Base-by-base conservation (phyloP, 768 basidiomycete species). In the Boletales sp. region DNA sequence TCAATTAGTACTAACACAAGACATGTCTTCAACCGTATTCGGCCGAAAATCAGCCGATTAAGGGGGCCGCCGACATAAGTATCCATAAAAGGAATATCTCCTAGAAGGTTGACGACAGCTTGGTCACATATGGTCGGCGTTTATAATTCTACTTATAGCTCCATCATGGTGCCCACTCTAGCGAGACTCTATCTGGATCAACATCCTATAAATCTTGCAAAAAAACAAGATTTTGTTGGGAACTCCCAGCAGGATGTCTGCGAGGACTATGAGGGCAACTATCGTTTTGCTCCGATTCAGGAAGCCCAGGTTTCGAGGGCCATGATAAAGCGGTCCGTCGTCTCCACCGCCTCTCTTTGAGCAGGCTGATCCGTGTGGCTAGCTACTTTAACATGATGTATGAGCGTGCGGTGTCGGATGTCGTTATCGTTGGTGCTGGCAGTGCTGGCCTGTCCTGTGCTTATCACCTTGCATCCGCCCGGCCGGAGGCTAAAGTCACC, bases 341-440 rank as follows among this genome's bases (percentile, higher is more conserved):
- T 15, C 35, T 14, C 14, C 9, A 8, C 8, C 15, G 45, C 36
- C 4, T 42, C 36, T 9, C 8, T 33, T 18, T 10, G 37, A 32
- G 34, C 0, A 21, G 10, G 40, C 58, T 56, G 21, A 62, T 46
- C 44, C 28, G 5, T 30, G 19, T n/a, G 2, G 19, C 43, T 10
- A 86, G 86, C 50, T 88, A 89, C 75, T 87, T 84, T 65, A 77
- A 78, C 58, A 79, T 72, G 58, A 82, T 88, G 81, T 83, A 86
- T 66, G 82, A 88, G 44, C 75, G 85, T 36, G 79, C 76, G n/a
- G 69, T 90, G 17, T 87, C 86, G 21, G 87, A 90, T 60, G 80
- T 90, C 8, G 84, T 87, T 32, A 84, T 90, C 58, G 75, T 90
- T 56, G 87, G 87, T 7, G 85, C 83, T 6, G 86, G 86, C 35